Evolutionary conservation across 2,329 filamentous ascomycete genomes (phyloP), one percentile per base, ranked within the genome.

Genomic region (Ophiostoma populinum): DNA sequence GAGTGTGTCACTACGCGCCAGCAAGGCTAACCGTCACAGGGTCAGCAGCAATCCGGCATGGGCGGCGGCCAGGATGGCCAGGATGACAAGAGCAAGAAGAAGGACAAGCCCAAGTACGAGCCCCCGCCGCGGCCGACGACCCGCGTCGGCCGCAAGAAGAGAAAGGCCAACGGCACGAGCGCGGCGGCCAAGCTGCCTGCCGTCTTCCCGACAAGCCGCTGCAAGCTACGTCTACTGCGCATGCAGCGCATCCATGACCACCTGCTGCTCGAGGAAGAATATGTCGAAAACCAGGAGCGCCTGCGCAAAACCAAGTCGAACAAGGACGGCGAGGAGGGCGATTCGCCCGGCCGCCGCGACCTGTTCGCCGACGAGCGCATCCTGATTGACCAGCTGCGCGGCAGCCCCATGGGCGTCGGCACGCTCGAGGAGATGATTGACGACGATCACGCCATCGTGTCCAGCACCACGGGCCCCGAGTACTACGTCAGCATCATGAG

Each of bases 401-500:
- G 90, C 47, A 94, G 83, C 55, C 90, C 90, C 29, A 98, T 98
- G 90, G 86, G 90, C 15, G 90, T 98, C 28, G 90, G 90, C 43
- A 95, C 90, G 40, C 63, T 98, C 46, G 90, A 98, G 59, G 90
- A 98, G 63, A 80, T 98, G 65, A 98, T 98, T 52, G 90, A 98
- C 51, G 90, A 98, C 55, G 90, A 98, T 61, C 90, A 98, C 51
- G 90, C 90, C 42, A 98, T 98, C 51, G 90, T 98, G 24, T 94
- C 86, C 13, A 93, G 85, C 55, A 92, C 90, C 1, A 95, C 90
- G 6, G 90, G 90, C 0, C 90, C 90, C 1, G 90, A 98, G 57
- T 98, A 93, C 68, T 98, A 95, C 56, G 90, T 98, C 46, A 94
- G 86, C 47, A 98, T 98, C 69, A 95, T 95, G 90, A 94, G 87